Conservation (phyloP, 306 rosid species). For the Geum urbanum region DNA sequence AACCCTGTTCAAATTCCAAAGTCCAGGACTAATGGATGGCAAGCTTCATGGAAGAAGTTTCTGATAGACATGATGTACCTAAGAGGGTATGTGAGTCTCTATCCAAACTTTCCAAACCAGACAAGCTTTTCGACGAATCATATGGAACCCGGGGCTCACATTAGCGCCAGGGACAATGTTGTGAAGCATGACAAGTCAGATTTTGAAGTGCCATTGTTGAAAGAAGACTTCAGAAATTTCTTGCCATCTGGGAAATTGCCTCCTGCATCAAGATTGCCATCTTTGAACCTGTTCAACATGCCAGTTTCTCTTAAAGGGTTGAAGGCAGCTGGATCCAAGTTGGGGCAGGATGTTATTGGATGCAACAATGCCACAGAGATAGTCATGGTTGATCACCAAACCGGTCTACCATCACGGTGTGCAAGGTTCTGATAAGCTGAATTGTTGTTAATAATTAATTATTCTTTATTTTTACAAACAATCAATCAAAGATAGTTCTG, state of each 20-base stretch:
- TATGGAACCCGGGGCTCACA: constrained; percentile 99
- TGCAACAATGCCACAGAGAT: constrained; percentile 72
- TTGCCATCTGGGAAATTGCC: constrained; percentile 76
- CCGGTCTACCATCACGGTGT: constrained; percentile 74
- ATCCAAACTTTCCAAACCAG: constrained; percentile 88
- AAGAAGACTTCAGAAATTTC: constrained; percentile 51
- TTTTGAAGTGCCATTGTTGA: constrained; percentile 86
- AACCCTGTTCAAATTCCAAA: constrained; percentile 92
- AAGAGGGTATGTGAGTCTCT: constrained; percentile 87
- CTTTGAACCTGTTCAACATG: constrained; percentile 79
- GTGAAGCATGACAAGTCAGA: constrained; percentile 73
- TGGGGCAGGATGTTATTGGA: constrained; percentile 80
- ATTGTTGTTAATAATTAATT: constrained; percentile 8
- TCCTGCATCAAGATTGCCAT: constrained; percentile 70
- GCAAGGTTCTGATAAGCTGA: constrained; percentile 56
- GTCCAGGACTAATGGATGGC: constrained; percentile 97
- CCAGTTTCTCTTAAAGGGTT: constrained; percentile 81
- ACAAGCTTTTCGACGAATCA: constrained; percentile 94
- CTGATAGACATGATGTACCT: constrained; percentile 97
- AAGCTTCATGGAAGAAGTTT: constrained; percentile 98
- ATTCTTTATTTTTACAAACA: constrained; percentile 29
- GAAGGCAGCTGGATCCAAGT: constrained; percentile 82
- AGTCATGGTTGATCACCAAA: constrained; percentile 62
- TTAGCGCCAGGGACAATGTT: constrained; percentile 76
- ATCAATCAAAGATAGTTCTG: background rate